phyloP scores from a whole-genome alignment of 2,329 filamentous ascomycete genomes.

The Paraconiothyrium brasiliense region DNA sequence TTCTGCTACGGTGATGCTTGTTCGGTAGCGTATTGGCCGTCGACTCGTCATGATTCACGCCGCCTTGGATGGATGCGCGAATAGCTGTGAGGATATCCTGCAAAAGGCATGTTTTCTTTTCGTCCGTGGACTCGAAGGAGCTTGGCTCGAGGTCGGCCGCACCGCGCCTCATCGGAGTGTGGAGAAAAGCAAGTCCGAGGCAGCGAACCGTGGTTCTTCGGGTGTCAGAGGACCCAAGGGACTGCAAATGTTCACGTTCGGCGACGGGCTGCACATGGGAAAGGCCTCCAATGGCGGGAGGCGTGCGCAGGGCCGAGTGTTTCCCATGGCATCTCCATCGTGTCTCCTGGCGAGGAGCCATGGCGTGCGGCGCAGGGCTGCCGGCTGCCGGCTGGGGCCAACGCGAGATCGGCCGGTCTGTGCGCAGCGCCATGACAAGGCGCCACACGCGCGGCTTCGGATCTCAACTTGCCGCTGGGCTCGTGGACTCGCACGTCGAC shows the following conservation, averaged over 20 bases:
- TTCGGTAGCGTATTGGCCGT: too few relatives aligned
- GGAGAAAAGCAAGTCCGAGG: background rate
- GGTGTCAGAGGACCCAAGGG: background rate
- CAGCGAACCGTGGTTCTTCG: background rate
- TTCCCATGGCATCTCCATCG: background rate
- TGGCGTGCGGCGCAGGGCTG: background rate
- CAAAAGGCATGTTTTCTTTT: too few relatives aligned
- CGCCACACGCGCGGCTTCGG: background rate
- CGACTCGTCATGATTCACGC: too few relatives aligned
- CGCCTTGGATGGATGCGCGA: too few relatives aligned
- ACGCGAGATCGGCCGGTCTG: background rate
- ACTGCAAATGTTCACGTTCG: background rate
- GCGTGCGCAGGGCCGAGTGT: background rate
- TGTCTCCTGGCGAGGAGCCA: background rate
- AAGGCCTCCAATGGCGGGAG: background rate
- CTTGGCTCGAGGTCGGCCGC: too few relatives aligned
- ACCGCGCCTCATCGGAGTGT: background rate
- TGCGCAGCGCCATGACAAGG: background rate
- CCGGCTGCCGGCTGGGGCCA: background rate
- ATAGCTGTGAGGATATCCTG: too few relatives aligned
- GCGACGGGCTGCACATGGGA: background rate
- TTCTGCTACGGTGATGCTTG: too few relatives aligned
- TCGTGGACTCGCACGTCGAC: background rate
- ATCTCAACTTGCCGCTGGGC: background rate
- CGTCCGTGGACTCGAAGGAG: too few relatives aligned